Conservation (phyloP, 495 filamentous ascomycete genomes). For the Hamigera avellanea region DNA sequence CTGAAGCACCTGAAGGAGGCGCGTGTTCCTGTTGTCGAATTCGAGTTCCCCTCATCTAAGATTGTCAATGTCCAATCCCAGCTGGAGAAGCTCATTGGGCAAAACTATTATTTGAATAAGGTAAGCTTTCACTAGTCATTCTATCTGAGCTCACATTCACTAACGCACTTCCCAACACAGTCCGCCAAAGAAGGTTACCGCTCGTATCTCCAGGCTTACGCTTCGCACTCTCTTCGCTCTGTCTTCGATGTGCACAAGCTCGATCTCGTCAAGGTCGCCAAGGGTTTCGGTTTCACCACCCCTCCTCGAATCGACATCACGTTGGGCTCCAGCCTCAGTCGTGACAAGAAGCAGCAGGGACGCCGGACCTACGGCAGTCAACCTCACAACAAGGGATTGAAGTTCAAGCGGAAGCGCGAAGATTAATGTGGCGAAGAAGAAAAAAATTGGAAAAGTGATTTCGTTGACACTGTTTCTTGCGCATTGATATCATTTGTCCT, state of each 20-base stretch:
- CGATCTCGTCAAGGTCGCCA: conserved; percentile 86
- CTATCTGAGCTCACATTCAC: conserved; percentile 1
- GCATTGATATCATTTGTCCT: conserved; percentile 9
- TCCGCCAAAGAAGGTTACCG: conserved; percentile 63
- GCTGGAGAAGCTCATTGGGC: conserved; percentile 78
- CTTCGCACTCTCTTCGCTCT: conserved; percentile 76
- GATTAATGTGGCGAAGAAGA: conserved; percentile 5
- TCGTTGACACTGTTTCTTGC: background rate
- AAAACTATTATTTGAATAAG: conserved; percentile 96
- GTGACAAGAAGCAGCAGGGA: conserved; percentile 71
- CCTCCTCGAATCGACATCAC: conserved; percentile 89
- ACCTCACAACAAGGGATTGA: conserved; percentile 34
- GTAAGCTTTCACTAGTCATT: conserved; percentile 18
- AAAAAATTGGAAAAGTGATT: background rate
- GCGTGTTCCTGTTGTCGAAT: conserved; percentile 87
- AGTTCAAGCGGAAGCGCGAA: conserved; percentile 35
- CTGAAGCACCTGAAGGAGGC: conserved; percentile 85
- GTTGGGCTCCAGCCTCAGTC: conserved; percentile 73
- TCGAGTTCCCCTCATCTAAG: conserved; percentile 86
- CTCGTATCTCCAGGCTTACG: conserved; percentile 89
- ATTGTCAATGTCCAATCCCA: conserved; percentile 92
- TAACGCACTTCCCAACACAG: conserved; percentile 15
- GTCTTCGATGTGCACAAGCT: conserved; percentile 92
- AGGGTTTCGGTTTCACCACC: conserved; percentile 79
- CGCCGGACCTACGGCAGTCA: conserved; percentile 75